Conservation (phyloP, 805 yeast species). For the Cyberlindnera maritima region DNA sequence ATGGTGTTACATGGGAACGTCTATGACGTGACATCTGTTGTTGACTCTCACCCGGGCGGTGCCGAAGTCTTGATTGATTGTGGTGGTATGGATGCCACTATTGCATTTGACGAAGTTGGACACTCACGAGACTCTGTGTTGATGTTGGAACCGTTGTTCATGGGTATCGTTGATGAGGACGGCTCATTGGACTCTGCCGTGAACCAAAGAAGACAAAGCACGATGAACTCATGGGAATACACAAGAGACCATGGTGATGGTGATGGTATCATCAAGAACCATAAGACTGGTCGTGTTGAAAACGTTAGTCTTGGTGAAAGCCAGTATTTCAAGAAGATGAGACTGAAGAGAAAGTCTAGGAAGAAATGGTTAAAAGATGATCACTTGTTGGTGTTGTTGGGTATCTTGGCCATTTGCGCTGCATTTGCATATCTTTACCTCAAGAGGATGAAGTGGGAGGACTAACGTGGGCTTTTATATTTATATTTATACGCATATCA, state of each 20-base stretch:
- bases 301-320: conserved; percentile 28
- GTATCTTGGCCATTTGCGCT: conserved; percentile 20
- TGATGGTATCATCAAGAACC: conserved; percentile 8
- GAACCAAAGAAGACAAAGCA: not conserved
- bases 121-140: conserved; percentile 94
- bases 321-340: conserved; percentile 15
- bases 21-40: conserved; percentile 64
- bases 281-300: conserved; percentile 10
- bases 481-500: too few relatives aligned
- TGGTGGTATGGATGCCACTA: conserved; percentile 77
- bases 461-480: not conserved
- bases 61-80: conserved; percentile 70
- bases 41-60: conserved; percentile 72
- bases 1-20: conserved; percentile 79
- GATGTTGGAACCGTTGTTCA: conserved; percentile 59
- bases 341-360: conserved; percentile 6
- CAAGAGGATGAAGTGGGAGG: conserved; percentile 17
- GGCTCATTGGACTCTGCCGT: conserved; percentile 5
- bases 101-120: conserved; percentile 89
- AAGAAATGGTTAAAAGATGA: conserved; percentile 12
- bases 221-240: too few relatives aligned
- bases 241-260: conserved; percentile 2
- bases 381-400: conserved; percentile 7
- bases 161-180: conserved; percentile 66
- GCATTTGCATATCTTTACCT: conserved; percentile 17